Evolutionary conservation across 345 rosid genomes (phyloP).

Genomic region (Pseudoturritis turrita): DNA sequence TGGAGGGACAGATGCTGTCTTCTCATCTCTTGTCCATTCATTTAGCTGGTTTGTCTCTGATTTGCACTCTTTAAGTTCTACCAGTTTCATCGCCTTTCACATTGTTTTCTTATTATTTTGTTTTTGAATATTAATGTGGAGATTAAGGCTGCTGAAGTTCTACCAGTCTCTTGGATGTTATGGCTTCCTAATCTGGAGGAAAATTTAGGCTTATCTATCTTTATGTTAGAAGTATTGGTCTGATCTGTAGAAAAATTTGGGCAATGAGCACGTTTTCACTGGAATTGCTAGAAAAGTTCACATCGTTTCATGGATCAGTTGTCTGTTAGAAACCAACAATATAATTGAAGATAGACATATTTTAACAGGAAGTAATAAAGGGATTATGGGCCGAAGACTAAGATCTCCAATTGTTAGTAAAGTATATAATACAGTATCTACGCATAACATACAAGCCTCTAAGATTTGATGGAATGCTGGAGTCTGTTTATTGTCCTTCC

Average conservation of each 20-base stretch:
- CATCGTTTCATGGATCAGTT: neutral
- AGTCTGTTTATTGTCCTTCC: conserved; percentile 9
- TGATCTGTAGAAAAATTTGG: neutral
- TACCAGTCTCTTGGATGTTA: neutral
- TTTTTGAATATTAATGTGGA: neutral
- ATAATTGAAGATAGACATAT: neutral
- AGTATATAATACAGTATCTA: neutral
- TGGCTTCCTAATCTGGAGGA: neutral
- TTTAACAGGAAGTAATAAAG: neutral
- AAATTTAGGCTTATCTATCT: neutral
- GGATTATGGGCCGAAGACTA: neutral
- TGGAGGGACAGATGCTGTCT: conserved; percentile 97
- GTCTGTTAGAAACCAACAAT: neutral
- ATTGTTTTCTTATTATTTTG: neutral
- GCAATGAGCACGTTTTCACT: neutral
- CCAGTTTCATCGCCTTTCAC: neutral
- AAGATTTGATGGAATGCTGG: neutral
- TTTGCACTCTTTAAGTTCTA: neutral
- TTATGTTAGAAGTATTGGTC: neutral
- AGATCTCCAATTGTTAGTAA: neutral
- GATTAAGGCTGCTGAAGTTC: neutral
- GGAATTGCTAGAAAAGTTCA: neutral
- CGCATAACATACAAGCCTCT: neutral
- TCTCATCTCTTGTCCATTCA: conserved; percentile 95
- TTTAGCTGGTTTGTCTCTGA: conserved; percentile 80